Evolutionary conservation across 1,284 basidiomycete species (phyloP).

Genomic region (Heterobasidion parviporum): DNA sequence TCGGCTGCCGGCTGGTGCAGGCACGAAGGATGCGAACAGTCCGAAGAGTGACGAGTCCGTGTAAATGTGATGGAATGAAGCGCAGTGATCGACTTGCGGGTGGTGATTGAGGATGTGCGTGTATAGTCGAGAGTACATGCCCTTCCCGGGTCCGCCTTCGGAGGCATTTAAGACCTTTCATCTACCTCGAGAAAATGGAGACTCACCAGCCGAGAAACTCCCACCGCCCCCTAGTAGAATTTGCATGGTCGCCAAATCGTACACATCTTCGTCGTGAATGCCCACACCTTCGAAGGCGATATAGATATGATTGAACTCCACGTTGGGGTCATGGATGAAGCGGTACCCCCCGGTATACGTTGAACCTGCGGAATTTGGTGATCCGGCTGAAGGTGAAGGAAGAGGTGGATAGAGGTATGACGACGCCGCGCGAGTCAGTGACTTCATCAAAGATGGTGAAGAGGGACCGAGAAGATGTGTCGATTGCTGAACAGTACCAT

Average conservation of each 20-base stretch:
- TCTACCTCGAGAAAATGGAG: not conserved
- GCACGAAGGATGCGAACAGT: constrained; percentile 85
- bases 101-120: constrained; percentile 96
- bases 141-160: constrained; percentile 90
- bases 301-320: constrained; percentile 91
- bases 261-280: constrained; percentile 92
- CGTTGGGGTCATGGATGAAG: constrained; percentile 60
- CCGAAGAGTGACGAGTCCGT: constrained; percentile 93
- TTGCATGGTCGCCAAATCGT: constrained; percentile 91
- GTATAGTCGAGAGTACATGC: constrained; percentile 97
- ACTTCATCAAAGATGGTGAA: constrained; percentile 51
- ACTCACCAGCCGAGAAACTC: constrained; percentile 83
- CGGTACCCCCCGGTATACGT: constrained; percentile 83
- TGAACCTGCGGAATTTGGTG: constrained; percentile 14
- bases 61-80: constrained; percentile 98
- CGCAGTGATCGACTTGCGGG: constrained; percentile 91
- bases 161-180: not conserved
- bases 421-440: constrained; percentile 63
- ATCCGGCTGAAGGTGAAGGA: constrained; percentile 14
- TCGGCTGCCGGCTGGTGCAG: constrained; percentile 46
- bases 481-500: constrained; percentile 15
- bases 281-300: constrained; percentile 90
- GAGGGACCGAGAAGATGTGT: constrained; percentile 49
- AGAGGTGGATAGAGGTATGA: constrained; percentile 56
- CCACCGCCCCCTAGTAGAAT: constrained; percentile 94